Evolutionary conservation across 768 basidiomycete genomes (phyloP), one percentile per base, ranked within the genome.

Genomic region (Boletellus ananiceps): DNA sequence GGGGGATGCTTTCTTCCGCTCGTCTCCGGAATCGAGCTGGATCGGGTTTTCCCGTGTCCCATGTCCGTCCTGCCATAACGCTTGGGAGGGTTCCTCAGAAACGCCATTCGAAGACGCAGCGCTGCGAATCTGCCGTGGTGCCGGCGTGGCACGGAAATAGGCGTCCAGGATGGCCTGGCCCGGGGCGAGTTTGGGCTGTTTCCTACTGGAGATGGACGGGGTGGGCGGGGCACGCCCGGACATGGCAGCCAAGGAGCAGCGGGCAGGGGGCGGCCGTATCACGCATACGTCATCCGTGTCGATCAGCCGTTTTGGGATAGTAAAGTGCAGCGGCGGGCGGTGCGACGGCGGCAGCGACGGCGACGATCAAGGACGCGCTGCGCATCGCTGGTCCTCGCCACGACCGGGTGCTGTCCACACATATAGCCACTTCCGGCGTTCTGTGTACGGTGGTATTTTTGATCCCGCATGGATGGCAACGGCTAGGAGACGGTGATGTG

Each of bases 241-340:
- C 61, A 62, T 62, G 59, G 21, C 8, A 44, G 39, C 23, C n/a
- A 43, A 51, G 23, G 29, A 35, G 40, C 49, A 52, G 52, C 56
- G 59, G 56, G 23, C 34, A 44, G 33, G 40, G 41, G 39, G 15
- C 35, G 51, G 46, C 54, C 54, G 21, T 52, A 53, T 50, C 43
- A 51, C 33, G 37, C 35, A 50, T 64, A 62, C 61, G 61, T 62
- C 61, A 62, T 56, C 11, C 25, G 40, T 53, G 61, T 65, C 61
- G 61, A 62, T 62, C 61, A 56, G 33, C 52, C 13, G 23, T 62
- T 61, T 64, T 54, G 29, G 61, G 57, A 58, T 32, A 25, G 23
- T 25, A 5, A 25, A 25, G 2, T 25, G 23, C 23, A 25, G 23
- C 2, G 23, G 2, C 4, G 23, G 23, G 23, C 23, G 23, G 23